Conservation (phyloP, 805 yeast species). For the Candida oleophila region DNA sequence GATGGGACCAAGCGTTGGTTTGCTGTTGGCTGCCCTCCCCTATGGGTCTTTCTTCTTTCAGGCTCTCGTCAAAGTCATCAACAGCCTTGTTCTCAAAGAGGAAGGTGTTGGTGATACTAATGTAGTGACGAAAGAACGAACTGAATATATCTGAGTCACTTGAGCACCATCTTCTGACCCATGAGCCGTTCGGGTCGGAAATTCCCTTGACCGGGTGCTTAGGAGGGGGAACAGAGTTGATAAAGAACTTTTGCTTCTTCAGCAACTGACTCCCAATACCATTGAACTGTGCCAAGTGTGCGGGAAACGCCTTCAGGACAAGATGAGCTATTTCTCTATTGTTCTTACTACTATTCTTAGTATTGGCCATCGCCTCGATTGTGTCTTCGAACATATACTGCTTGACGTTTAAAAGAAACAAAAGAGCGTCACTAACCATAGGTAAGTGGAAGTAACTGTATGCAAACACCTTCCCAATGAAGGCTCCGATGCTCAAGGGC, state of each 20-base stretch:
- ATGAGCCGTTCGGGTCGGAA: slow-evolving; percentile 55
- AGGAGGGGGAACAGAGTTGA: slow-evolving; percentile 41
- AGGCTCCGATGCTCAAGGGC: slow-evolving; percentile 59
- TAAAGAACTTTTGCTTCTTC: slow-evolving; percentile 21
- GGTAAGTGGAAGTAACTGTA: slow-evolving; percentile 57
- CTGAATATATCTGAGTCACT: slow-evolving; percentile 58
- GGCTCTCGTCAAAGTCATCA: slow-evolving; percentile 1
- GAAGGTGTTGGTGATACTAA: slow-evolving; percentile 23
- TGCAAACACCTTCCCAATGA: slow-evolving; percentile 70
- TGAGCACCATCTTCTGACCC: slow-evolving; percentile 63
- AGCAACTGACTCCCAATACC: slow-evolving; percentile 31
- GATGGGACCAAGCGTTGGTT: slow-evolving; percentile 44
- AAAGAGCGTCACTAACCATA: slow-evolving; percentile 53
- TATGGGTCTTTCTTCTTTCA: not conserved
- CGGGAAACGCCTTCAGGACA: slow-evolving; percentile 21
- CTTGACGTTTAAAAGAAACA: slow-evolving; percentile 57
- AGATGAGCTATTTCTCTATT: not conserved
- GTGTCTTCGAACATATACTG: slow-evolving; percentile 40
- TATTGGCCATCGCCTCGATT: slow-evolving; percentile 4
- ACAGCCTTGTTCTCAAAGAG: not conserved
- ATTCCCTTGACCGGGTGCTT: slow-evolving; percentile 47
- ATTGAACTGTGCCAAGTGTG: slow-evolving; percentile 26
- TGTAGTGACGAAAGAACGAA: slow-evolving; percentile 61
- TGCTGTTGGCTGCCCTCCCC: slow-evolving; percentile 44
- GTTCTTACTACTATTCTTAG: slow-evolving; percentile 8